Percentiles rank a stretch among this genome's conserved stretches.
phyloP scores from a whole-genome alignment of 495 filamentous ascomycete species.

The Neurospora sp. region DNA sequence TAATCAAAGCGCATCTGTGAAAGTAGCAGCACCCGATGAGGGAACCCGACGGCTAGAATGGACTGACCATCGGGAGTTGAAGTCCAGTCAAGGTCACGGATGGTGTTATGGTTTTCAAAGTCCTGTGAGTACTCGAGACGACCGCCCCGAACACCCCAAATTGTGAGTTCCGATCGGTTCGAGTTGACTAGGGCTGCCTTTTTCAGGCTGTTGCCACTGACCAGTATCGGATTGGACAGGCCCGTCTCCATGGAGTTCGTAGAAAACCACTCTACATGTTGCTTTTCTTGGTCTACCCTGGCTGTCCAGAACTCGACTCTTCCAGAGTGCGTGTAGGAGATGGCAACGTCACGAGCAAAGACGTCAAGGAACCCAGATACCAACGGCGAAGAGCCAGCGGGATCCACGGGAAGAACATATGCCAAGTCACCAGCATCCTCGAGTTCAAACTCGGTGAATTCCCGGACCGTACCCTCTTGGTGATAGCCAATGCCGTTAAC shows the following conservation, averaged over 20 bases:
- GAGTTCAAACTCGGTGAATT: slow-evolving; percentile 66
- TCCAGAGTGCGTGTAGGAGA: slow-evolving; percentile 73
- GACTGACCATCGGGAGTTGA: slow-evolving; percentile 86
- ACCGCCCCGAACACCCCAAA: slow-evolving; percentile 80
- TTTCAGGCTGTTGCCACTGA: slow-evolving; percentile 76
- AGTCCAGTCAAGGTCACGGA: slow-evolving; percentile 89
- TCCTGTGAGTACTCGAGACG: slow-evolving; percentile 73
- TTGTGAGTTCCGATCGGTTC: slow-evolving; percentile 65
- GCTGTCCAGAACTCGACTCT: slow-evolving; percentile 80
- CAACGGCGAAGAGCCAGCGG: slow-evolving; percentile 62
- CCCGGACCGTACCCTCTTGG: slow-evolving; percentile 36
- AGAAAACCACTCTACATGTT: slow-evolving; percentile 67
- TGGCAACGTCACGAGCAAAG: slow-evolving; percentile 79
- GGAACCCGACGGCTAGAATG: slow-evolving; percentile 85
- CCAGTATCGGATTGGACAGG: slow-evolving; percentile 61
- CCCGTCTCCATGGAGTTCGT: slow-evolving; percentile 79
- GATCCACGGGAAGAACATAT: slow-evolving; percentile 83
- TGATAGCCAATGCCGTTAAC: slow-evolving; percentile 17
- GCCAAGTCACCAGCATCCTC: slow-evolving; percentile 63
- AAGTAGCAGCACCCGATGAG: slow-evolving; percentile 72
- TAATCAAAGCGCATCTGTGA: slow-evolving; percentile 93
- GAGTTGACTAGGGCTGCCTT: slow-evolving; percentile 79
- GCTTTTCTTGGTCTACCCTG: slow-evolving; percentile 47
- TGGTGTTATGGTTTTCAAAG: slow-evolving; percentile 62
- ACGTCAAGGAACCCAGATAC: slow-evolving; percentile 77